Evolutionary conservation across 768 basidiomycete genomes (phyloP), one percentile per base, ranked within the genome.

Genomic region (Tulasnella sp.): DNA sequence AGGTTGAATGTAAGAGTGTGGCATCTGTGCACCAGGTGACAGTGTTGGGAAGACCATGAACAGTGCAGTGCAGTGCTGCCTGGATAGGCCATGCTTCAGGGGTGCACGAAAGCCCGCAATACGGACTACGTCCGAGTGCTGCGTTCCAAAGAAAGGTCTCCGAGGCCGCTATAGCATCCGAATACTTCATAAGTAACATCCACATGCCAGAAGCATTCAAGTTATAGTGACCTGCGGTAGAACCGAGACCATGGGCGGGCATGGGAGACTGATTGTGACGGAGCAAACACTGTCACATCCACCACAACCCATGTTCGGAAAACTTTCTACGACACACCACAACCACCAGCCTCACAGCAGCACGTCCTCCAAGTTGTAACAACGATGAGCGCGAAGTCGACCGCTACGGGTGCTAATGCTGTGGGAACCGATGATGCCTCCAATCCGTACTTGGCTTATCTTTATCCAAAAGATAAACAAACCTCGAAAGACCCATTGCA

Each of bases 401-500:
- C 61, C 13, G 61, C 61, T 26, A 67, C 61, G 26, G 61, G 61
- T 29, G 61, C 61, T 67, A 67, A 67, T 67, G 61, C 61, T 67
- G 61, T 67, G 61, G 61, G 61, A 67, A 67, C 61, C 32, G 61
- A 67, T 67, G 61, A 67, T 35, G 61, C 61, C 32, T 67, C 10
- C 61, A 74, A 74, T 48, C 73, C 73, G 44, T 74, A 74, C 73
- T 55, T 74, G 44, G 73, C 73, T 48, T 46, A 74, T 74, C 73
- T n/a, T 74, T 67, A 67, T 67, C 61, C 61, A 67, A 51, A 48
- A 46, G 73, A 26, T 55, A 74, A 55, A 37, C 44, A 55, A 48
- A 3, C 44, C 32, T 35, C 44, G 23, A 74, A 74, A 15, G 80
- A 91, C 74, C 93, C 94, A 15, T 83, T 96, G 1, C 91, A 87